These are phyloP conservation scores for Rhizophora apiculata DNA, from an alignment of 345 rosid species.

Conservation along the genomic window DNA sequence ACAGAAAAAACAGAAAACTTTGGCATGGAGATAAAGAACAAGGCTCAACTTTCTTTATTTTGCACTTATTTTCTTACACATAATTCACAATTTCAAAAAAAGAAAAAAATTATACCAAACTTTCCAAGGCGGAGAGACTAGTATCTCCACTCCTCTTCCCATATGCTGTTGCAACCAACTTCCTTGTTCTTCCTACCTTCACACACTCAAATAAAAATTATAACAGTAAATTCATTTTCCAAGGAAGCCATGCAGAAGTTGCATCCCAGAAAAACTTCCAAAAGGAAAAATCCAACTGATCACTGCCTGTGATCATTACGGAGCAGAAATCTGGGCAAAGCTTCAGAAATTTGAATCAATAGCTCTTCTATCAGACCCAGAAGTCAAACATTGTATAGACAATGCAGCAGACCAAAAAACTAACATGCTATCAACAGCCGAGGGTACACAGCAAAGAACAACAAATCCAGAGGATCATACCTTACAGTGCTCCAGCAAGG, in stretches of 20 bases:
- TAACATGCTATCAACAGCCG: background rate
- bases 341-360: background rate
- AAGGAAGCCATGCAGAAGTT: slow-evolving; percentile 13
- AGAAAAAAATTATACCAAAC: slow-evolving; percentile 44
- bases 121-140: slow-evolving; percentile 70
- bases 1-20: background rate
- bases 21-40: background rate
- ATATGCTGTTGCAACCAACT: slow-evolving; percentile 62
- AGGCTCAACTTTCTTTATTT: no score
- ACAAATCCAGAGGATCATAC: slow-evolving; percentile 35
- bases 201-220: slow-evolving; percentile 29
- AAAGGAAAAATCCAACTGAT: background rate
- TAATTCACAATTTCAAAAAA: no score
- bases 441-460: background rate
- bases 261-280: background rate
- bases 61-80: no score
- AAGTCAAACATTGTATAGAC: background rate
- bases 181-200: slow-evolving; percentile 87
- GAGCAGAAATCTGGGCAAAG: no score
- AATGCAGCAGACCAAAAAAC: background rate
- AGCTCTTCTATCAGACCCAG: no score
- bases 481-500: slow-evolving; percentile 81
- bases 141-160: slow-evolving; percentile 81
- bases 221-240: slow-evolving; percentile 9
- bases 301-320: background rate